Evolutionary conservation across 2,329 filamentous ascomycete genomes (phyloP).

Genomic region (Aureobasidium melanogenum): DNA sequence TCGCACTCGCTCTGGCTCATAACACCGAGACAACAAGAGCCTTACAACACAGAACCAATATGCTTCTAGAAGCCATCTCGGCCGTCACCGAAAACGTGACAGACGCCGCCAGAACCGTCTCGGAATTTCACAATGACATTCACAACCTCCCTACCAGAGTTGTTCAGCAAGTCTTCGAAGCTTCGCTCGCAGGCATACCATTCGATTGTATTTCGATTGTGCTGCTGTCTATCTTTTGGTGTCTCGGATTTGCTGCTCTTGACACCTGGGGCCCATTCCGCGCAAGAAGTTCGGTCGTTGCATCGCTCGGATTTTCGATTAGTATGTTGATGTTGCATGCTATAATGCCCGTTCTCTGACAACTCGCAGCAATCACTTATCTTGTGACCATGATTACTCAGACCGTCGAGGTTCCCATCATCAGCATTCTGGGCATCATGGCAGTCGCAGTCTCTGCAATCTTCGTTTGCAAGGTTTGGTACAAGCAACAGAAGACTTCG

Average conservation of each 20-base stretch:
- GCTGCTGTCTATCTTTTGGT: not conserved
- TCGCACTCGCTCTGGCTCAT: not conserved
- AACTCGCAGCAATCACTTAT: not conserved
- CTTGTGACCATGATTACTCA: not conserved
- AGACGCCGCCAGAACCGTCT: constrained; percentile 2
- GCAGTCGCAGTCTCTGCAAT: not conserved
- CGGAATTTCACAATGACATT: constrained; percentile 1
- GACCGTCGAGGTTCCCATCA: not conserved
- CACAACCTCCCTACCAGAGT: constrained; percentile 5
- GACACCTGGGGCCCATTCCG: constrained; percentile 7
- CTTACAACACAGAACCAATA: not conserved
- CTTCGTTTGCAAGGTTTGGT: not conserved
- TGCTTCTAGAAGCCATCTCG: not conserved
- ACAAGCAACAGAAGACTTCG: not conserved
- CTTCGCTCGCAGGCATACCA: not conserved
- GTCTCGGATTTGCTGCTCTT: not conserved
- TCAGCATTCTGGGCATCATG: not conserved
- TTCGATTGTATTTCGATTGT: not conserved
- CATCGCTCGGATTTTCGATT: not conserved
- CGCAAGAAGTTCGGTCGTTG: not conserved
- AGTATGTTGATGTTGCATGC: not conserved
- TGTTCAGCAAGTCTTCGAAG: constrained; percentile 1
- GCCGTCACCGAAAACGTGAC: constrained; percentile 5
- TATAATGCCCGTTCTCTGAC: not conserved
- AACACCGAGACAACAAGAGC: not conserved